Conservation (phyloP, 2,329 filamentous ascomycete species). For the Penicillium hesseltinei region DNA sequence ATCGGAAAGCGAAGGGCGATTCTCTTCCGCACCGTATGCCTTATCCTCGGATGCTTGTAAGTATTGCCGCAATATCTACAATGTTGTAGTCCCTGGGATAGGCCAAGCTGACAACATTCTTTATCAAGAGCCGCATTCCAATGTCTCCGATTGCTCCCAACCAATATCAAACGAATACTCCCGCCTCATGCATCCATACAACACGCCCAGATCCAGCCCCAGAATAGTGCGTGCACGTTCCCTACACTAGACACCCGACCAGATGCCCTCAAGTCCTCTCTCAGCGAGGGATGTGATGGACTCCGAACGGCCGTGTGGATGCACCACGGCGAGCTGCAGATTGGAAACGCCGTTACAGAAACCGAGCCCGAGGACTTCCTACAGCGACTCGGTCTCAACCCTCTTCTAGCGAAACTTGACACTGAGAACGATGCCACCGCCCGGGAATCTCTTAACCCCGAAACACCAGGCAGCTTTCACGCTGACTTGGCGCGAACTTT, state of each 20-base stretch:
- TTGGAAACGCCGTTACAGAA: slow-evolving; percentile 14
- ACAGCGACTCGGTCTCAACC: slow-evolving; percentile 24
- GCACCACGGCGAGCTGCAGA: slow-evolving; percentile 22
- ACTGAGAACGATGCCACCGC: slow-evolving; percentile 7
- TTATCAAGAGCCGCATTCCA: slow-evolving; percentile 17
- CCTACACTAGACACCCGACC: slow-evolving; percentile 18
- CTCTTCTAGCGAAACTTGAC: slow-evolving; percentile 18
- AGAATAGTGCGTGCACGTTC: slow-evolving; percentile 22
- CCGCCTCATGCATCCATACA: not conserved
- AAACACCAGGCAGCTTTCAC: not conserved
- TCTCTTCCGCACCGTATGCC: slow-evolving; percentile 22
- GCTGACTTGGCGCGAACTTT: slow-evolving; percentile 17
- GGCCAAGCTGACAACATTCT: not conserved
- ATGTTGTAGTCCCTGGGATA: no score
- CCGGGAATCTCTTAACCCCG: not conserved
- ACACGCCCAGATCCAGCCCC: not conserved
- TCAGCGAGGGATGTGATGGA: slow-evolving; percentile 28
- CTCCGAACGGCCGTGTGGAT: slow-evolving; percentile 29
- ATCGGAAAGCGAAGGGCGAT: slow-evolving; percentile 22
- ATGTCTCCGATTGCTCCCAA: slow-evolving; percentile 5
- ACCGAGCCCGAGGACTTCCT: slow-evolving; percentile 13
- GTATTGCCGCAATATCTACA: not conserved
- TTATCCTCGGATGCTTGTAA: slow-evolving; percentile 27
- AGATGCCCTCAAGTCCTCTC: slow-evolving; percentile 22
- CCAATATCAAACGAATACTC: not conserved